Conservation (phyloP, 2,329 filamentous ascomycete species). For the Pyrenophora tritici-repentis region DNA sequence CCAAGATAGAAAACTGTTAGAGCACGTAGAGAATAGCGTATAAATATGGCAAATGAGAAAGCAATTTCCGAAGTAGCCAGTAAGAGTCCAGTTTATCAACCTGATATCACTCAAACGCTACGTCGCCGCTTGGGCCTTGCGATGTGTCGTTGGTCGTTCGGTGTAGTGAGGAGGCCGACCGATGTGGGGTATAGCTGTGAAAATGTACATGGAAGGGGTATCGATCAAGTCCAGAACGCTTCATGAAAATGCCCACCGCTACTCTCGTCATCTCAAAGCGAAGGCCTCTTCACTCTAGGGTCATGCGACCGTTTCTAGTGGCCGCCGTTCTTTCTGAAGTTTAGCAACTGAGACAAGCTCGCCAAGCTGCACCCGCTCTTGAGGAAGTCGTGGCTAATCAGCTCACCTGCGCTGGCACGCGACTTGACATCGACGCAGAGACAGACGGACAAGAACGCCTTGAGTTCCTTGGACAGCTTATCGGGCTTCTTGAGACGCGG, state of each 20-base stretch:
- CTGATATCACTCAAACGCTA: neutral
- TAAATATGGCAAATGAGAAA: neutral
- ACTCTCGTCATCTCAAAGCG: conserved; percentile 6
- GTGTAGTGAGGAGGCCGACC: neutral
- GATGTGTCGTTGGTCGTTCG: conserved; percentile 1
- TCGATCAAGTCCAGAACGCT: conserved; percentile 34
- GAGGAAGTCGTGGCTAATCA: conserved; percentile 91
- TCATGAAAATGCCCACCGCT: conserved; percentile 5
- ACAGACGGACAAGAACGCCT: conserved; percentile 94
- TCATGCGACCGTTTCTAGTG: conserved; percentile 39
- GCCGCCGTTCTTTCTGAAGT: conserved; percentile 74
- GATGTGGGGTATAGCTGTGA: conserved; percentile 10
- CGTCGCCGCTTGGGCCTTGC: neutral
- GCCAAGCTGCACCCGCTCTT: conserved; percentile 84
- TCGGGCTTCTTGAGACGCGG: conserved; percentile 97
- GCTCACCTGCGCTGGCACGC: conserved; percentile 86
- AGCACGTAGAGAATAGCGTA: neutral
- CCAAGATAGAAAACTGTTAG: neutral
- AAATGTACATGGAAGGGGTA: conserved; percentile 36
- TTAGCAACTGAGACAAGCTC: conserved; percentile 83
- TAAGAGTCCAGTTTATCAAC: neutral
- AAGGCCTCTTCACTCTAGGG: neutral
- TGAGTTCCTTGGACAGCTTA: conserved; percentile 96
- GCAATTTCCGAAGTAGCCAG: neutral
- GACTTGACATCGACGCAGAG: conserved; percentile 96